Conservation (phyloP, 805 yeast species). For the Wickerhamomyces tratensis region DNA sequence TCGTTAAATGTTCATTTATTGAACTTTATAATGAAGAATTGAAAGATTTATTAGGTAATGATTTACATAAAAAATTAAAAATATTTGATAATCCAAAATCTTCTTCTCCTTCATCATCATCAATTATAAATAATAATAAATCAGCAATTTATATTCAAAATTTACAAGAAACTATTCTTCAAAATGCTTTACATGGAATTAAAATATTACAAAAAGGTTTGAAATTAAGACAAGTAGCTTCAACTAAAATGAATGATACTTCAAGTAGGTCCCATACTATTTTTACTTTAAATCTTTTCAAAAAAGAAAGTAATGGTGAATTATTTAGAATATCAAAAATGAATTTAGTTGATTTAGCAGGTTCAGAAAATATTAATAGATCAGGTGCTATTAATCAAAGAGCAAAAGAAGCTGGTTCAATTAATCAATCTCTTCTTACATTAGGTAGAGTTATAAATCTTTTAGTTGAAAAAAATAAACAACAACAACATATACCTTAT, state of each 20-base stretch:
- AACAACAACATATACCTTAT: slow-evolving; percentile 66
- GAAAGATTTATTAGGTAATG: slow-evolving; percentile 48
- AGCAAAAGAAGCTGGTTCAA: slow-evolving; percentile 90
- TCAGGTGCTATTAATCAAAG: slow-evolving; percentile 84
- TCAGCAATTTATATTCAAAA: slow-evolving; percentile 47
- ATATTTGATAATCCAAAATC: slow-evolving; percentile 34
- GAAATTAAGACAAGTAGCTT: slow-evolving; percentile 51
- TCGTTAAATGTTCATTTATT: slow-evolving; percentile 71
- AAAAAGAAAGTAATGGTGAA: slow-evolving; percentile 34
- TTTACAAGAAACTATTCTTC: slow-evolving; percentile 49
- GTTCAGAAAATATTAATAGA: slow-evolving; percentile 81
- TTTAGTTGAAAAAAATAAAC: slow-evolving; percentile 41
- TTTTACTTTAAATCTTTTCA: slow-evolving; percentile 53
- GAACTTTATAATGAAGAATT: slow-evolving; percentile 86
- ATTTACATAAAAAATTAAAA: slow-evolving; percentile 37
- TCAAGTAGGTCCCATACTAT: slow-evolving; percentile 75
- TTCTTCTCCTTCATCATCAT: slow-evolving; percentile 1
- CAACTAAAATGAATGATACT: slow-evolving; percentile 63
- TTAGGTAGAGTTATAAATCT: slow-evolving; percentile 84
- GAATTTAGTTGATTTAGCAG: slow-evolving; percentile 90
- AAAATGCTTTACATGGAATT: slow-evolving; percentile 47
- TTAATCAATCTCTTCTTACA: slow-evolving; percentile 79
- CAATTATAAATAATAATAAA: slow-evolving; percentile 1
- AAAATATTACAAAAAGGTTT: slow-evolving; percentile 46
- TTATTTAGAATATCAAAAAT: slow-evolving; percentile 53